Evolutionary conservation across 176 grass and related monocot species (phyloP), one percentile per base, ranked within the genome.

Genomic region (Thinopyrum elongatum): DNA sequence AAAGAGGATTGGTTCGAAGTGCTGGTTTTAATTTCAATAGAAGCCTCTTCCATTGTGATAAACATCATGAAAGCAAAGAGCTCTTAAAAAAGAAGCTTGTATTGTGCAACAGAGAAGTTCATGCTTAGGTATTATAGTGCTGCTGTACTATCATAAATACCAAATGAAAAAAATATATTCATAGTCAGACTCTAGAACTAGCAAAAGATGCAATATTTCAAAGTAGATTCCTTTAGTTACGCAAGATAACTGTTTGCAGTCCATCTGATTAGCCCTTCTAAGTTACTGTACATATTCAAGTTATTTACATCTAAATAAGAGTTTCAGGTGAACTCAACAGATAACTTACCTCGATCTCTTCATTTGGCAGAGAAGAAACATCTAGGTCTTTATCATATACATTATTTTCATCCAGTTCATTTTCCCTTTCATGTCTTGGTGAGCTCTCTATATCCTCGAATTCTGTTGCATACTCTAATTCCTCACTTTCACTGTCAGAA

Each of bases 401-500:
- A 76, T 91, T 90, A 74, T 90, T 90, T 74, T 92, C 60, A 65
- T 90, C 90, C 79, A 73, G 49, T 35, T 88, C 90, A 38, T 88
- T 82, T 81, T 90, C 82, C 69, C 86, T 82, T 88, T 75, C 82
- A 55, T 72, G 49, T 41, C 57, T 41, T n/a, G 78, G 82, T 63
- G 84, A 92, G 25, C 65, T 74, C 60, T 87, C 87, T 65, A 90
- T 65, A 69, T 90, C 85, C 44, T 92, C 59, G 28, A 74, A 79
- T 38, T 94, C 90, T 29, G 77, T 92, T 92, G 88, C 90, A 85
- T 92, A 92, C 30, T 92, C 90, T 49, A 90, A 88, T 90, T 90
- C 87, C 42, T 92, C 71, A 30, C 81, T 82, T 60, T 91, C 76
- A 63, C 85, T 76, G 34, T 77, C 76, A 35, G 81, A 84, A 77